Base-by-base conservation (phyloP, 768 basidiomycete genomes). In the Chlorophyllum brunneum region DNA sequence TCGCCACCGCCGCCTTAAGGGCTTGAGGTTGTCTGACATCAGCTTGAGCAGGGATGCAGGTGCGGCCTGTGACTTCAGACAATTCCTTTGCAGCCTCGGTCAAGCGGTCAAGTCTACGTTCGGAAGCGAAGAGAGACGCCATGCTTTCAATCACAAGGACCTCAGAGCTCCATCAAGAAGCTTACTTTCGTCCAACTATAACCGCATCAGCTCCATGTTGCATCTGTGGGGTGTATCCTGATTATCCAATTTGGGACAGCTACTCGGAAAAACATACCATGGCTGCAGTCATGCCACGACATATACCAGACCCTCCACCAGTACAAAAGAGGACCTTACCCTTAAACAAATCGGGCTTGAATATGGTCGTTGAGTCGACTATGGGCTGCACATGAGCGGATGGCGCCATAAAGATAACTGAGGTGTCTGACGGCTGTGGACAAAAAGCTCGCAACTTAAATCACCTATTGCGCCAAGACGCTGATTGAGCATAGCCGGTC, bases 241-340 rank as follows among this genome's bases (percentile, higher is more conserved):
- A 47, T 51, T 65, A 41, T 24, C 54, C 56, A 41, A 34, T 16
- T 46, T 27, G 34, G 40, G 20, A 2, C 15, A 45, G 43, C 48
- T 54, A 48, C 54, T 52, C 37, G 29, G 26, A 24, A 36, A 34
- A 46, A 68, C 83, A 43, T 67, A 94, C 91, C 62, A 95, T 73
- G 18, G 85, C 80, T 62, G 91, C 82, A 30, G 88, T 88, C 86
- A 95, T 94, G 43, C 72, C 81, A 59, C 86, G 85, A 72, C 94
- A 92, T 70, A 99, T 98, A 13, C 95, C 95, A 54, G 90, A 90
- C 2, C 88, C 88, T 13, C 92, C 94, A 31, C 93, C 94, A 0
- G 93, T 95, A 70, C 88, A 92, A 69, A 92, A 89, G 3, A 91
- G 72, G 18, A 95, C 91, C 65, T 95, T 97, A 55, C 88, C 92